Base-by-base conservation (phyloP, 371 early-diverging fungal species). In the Blyttiomyces sp. region DNA sequence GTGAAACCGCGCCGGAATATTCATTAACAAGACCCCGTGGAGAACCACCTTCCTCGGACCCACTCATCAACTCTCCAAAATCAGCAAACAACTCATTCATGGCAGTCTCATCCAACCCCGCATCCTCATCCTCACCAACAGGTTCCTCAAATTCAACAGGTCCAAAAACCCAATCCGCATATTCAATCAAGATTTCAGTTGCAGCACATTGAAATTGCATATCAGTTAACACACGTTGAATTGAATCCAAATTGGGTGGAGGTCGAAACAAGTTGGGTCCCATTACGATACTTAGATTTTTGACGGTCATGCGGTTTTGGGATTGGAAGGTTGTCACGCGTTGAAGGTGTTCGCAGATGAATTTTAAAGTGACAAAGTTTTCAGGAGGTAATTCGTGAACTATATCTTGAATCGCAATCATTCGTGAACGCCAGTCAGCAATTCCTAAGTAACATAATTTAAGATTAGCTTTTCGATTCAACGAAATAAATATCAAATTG, bases 121-220 rank as follows among this genome's bases (percentile, higher is more conserved):
- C n/a, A n/a, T n/a, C 45, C 42, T 54, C 55, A 11, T 34, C 53
- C 23, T 21, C 54, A 1, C 26, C 34, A 19, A 58, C 65, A 24
- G 63, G 67, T 11, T 73, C 73, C 62, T 76, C 76, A 61, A 49
- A 78, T 64, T 74, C 79, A 43, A 73, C 72, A 2, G 79, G 70
- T n/a, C 75, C 76, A 66, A 79, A 79, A 28, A 79, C 62, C 76
- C 76, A 79, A 24, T 74, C 75, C n/a, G 58, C 54, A 30, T 79
- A 67, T 31, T 72, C 77, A 49, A 79, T 68, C 34, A 76, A 52
- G n/a, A 59, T 65, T 55, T 79, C 76, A 4, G 73, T 69, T 4
- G 68, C 57, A 16, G 62, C 54, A 57, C 68, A 66, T 43, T 73
- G 72, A 52, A 57, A 43, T 21, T 65, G 70, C 75, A 76, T 74